Conservation (phyloP, 257 asterid species). For the Thymus mandschuricus region DNA sequence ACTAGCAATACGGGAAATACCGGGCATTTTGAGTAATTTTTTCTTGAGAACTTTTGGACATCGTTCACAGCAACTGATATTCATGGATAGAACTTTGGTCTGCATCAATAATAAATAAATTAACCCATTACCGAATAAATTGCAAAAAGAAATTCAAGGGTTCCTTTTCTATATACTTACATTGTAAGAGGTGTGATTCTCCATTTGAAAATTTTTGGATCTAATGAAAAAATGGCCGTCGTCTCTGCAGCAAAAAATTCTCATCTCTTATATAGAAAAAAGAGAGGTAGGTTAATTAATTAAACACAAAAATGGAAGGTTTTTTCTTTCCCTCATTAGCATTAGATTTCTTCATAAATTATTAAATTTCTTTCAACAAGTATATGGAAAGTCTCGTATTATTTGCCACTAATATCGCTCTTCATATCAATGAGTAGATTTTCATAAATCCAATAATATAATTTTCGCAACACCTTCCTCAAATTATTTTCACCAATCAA, state of each 20-base stretch:
- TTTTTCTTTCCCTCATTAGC: neutral
- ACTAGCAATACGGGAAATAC: no score
- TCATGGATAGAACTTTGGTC: conserved; percentile 33
- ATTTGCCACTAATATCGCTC: no score
- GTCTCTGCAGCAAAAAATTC: neutral
- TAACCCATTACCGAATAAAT: neutral
- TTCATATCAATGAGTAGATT: no score
- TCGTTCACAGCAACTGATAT: conserved; percentile 34
- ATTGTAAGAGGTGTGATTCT: conserved; percentile 21
- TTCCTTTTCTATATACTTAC: neutral
- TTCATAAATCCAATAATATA: no score
- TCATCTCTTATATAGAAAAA: neutral
- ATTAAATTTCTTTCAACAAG: no score
- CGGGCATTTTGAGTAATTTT: conserved; percentile 33
- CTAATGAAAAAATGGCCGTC: conserved; percentile 6
- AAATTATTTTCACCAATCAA: neutral
- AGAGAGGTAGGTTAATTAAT: neutral
- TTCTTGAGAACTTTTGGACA: conserved; percentile 32
- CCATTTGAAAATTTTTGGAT: conserved; percentile 25
- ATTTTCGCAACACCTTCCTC: neutral
- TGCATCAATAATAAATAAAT: conserved; percentile 7
- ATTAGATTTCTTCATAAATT: neutral
- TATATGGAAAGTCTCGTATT: no score
- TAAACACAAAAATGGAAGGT: neutral
- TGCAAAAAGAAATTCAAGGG: neutral